A percentile compares a stretch with the other conserved stretches of the same genome.
These are phyloP conservation scores for Coniochaeta sp. DNA, from an alignment of 2,329 filamentous ascomycete species.

Conservation along the genomic window DNA sequence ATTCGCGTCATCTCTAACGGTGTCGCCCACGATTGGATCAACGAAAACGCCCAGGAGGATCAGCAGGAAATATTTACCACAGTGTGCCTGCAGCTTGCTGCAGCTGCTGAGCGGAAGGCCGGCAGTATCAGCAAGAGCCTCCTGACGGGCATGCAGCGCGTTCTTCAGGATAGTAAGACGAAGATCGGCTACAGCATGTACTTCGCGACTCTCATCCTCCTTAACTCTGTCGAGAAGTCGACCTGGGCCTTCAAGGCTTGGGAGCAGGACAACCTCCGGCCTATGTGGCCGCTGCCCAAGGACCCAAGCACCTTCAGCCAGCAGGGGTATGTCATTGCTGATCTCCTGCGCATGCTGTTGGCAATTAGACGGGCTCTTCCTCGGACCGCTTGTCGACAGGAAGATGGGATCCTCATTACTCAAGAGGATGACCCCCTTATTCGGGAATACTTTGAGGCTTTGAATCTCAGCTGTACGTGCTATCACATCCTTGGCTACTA, in stretches of 20 bases:
- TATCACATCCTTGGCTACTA: background rate
- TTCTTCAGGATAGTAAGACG: conserved; percentile 53
- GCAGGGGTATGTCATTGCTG: conserved; percentile 52
- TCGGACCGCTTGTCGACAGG: conserved; percentile 34
- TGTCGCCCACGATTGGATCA: conserved; percentile 37
- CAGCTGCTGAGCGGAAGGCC: conserved; percentile 57
- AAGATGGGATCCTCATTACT: conserved; percentile 40
- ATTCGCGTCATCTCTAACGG: conserved; percentile 41
- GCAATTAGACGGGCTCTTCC: conserved; percentile 54
- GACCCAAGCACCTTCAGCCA: conserved; percentile 49
- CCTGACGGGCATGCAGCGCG: conserved; percentile 53
- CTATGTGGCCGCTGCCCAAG: conserved; percentile 54
- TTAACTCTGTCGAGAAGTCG: conserved; percentile 61
- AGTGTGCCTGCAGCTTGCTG: conserved; percentile 57
- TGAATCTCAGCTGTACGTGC: conserved; percentile 51
- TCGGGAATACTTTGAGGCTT: conserved; percentile 44
- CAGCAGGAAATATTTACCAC: conserved; percentile 53
- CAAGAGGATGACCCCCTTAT: conserved; percentile 39
- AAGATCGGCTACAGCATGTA: conserved; percentile 55
- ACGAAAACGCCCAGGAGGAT: conserved; percentile 46
- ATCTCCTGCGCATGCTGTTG: conserved; percentile 54
- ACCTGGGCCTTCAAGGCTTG: conserved; percentile 64
- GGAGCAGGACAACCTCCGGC: conserved; percentile 54
- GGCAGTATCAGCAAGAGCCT: conserved; percentile 50
- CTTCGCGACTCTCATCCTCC: conserved; percentile 52